phyloP scores from a whole-genome alignment of 768 basidiomycete genomes.

The Pleurotus pulmonarius region DNA sequence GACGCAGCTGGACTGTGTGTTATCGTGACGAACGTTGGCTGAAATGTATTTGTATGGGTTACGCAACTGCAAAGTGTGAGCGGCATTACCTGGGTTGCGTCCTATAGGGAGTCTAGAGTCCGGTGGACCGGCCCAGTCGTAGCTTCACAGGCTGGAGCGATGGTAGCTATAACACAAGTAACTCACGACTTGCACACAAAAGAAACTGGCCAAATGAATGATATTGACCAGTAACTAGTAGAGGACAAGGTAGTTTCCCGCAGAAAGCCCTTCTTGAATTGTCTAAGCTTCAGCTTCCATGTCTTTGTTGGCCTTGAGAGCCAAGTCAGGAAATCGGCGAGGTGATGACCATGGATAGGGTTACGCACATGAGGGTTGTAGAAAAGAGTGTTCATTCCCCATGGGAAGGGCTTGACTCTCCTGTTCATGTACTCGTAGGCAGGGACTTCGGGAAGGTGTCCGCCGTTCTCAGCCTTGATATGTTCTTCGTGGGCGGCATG shows the following conservation, averaged over 20 bases:
- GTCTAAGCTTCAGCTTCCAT: constrained; percentile 31
- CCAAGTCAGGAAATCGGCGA: background rate
- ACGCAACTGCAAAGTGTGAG: no score
- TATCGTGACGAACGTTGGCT: background rate
- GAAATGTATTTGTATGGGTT: background rate
- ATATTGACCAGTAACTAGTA: background rate
- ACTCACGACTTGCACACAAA: background rate
- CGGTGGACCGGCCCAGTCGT: no score
- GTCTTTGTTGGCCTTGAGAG: constrained; percentile 60
- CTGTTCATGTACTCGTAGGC: constrained; percentile 77
- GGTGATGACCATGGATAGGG: background rate
- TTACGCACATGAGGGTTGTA: constrained; percentile 68
- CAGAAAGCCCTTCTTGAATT: constrained; percentile 1
- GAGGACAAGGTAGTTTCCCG: background rate
- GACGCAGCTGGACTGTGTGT: constrained; percentile 9
- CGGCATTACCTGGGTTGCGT: no score
- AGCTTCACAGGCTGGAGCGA: background rate
- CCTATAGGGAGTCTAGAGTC: no score
- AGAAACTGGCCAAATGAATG: background rate
- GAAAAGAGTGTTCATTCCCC: constrained; percentile 83
- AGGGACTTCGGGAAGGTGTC: constrained; percentile 66
- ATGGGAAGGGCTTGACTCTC: constrained; percentile 77
- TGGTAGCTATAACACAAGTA: background rate
- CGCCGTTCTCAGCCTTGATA: constrained; percentile 67
- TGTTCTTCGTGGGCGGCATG: constrained; percentile 72